Evolutionary conservation across 2,329 filamentous ascomycete species (phyloP), one percentile per base, ranked within the genome.

Genomic region (Xylariaceae sp.): DNA sequence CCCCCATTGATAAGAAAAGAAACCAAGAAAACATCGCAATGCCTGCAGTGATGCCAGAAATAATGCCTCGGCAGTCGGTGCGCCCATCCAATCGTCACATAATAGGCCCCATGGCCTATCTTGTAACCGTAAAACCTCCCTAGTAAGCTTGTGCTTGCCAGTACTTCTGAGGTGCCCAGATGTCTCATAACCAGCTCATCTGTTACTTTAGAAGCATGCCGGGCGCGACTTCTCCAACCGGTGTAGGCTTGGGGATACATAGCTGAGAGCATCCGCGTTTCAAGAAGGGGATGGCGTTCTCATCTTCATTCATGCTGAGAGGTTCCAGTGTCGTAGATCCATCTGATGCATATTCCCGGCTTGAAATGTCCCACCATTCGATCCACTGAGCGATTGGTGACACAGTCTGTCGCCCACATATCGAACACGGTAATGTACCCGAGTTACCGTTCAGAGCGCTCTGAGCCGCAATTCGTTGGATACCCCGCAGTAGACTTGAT

Each of bases 331-430:
- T 13, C 8, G 11, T 48, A 18, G 3, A 10, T 15, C n/a, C 15
- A 15, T 4, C n/a, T 39, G 34, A 15, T 23, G 34, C 35, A 6
- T 18, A 13, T 34, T 55, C 9, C n/a, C 18, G 44, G 42, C 57
- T 54, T 34, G 60, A 61, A 37, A 79, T 66, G 59, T 80, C 76
- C 70, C 81, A 83, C 81, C 85, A 88, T 67, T 88, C 85, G 6
- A 88, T 72, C 85, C 85, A 88, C 66, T 84, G 78, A 0, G 80
- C 74, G 2, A 78, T 71, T 2, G 84, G 80, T 18, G 81, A 73
- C 5, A 84, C 73, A 3, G 82, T 77, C 7, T 69, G 68, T 34
- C 77, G 76, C 23, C 71, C 65, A 66, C 85, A 88, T 0, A 77
- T 73, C 1, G 81, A 80, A 65, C 85, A 88, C 1, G 68, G 67